Evolutionary conservation across 495 filamentous ascomycete species (phyloP), one percentile per base, ranked within the genome.

Genomic region (Neurospora sp.): DNA sequence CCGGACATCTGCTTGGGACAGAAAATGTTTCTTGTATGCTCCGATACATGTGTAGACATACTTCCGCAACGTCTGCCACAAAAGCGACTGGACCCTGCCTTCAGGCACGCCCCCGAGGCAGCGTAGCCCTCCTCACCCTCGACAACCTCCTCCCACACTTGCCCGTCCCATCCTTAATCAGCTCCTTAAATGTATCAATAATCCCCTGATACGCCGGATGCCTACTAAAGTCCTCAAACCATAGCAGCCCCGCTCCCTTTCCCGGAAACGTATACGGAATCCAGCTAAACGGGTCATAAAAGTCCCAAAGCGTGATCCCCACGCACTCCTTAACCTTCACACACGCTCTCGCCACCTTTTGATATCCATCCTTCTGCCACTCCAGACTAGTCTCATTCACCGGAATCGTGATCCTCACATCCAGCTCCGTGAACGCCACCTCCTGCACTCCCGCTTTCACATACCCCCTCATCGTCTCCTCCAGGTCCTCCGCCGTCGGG

Each of bases 231-330:
- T 89, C 83, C 69, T 81, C 83, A 44, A 81, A 79, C 84, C 86
- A 89, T 22, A 88, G 81, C 44, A 81, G 75, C 3, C 87, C 85
- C 9, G 80, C 85, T 12, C 88, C 88, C 40, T 87, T 76, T 20
- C 88, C 89, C 0, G 82, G 71, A 76, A 91, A 91, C 0, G 82
- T 82, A 37, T 76, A 75, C 0, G 89, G 88, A 20, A 91, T 83
- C 89, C 89, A 91, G 76, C 68, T 86, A 85, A 83, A 89, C 81
- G 41, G 81, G 53, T 87, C 84, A 41, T 81, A 82, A 44, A 82
- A 85, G 71, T 85, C 91, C 91, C 91, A 93, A 35, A 90, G 83
- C 7, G 89, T 93, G 39, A 93, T 82, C 6, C 91, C 92, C 3
- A 92, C 84, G 76, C 92, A 94, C 1, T 79, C 75, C n/a, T 82